These are phyloP conservation scores for Podila clonocystis DNA, from an alignment of 192 early-diverging fungal genomes.

Conservation along the genomic window DNA sequence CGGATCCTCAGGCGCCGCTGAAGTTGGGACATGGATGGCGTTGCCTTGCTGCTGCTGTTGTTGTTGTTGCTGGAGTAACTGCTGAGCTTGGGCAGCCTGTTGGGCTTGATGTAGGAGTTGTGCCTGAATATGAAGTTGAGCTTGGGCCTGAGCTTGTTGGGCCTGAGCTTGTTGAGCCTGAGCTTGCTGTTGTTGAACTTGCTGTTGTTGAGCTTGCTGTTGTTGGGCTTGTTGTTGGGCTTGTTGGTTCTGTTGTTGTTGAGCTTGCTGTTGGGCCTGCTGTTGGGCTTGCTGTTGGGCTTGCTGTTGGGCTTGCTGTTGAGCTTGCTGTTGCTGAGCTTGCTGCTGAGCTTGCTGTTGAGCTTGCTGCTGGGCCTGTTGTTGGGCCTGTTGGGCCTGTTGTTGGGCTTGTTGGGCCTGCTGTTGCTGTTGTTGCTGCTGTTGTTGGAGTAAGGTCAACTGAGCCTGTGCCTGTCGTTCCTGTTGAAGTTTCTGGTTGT, in stretches of 20 bases:
- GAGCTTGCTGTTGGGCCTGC: slow-evolving; percentile 19
- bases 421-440: slow-evolving; percentile 8
- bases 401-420: slow-evolving; percentile 7
- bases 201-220: slow-evolving; percentile 21
- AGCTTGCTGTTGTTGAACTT: slow-evolving; percentile 11
- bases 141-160: background rate
- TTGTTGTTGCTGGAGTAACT: slow-evolving; percentile 4
- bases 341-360: slow-evolving; percentile 13
- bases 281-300: slow-evolving; percentile 11
- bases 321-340: slow-evolving; percentile 26
- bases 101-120: background rate
- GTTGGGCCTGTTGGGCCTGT: slow-evolving; percentile 12
- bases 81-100: background rate
- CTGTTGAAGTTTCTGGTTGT: slow-evolving; percentile 11
- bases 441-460: slow-evolving; percentile 6
- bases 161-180: slow-evolving; percentile 13
- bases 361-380: slow-evolving; percentile 18
- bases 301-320: slow-evolving; percentile 6
- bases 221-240: slow-evolving; percentile 41
- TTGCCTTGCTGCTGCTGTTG: slow-evolving; percentile 6
- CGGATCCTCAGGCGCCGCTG: slow-evolving; percentile 3
- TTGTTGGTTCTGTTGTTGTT: slow-evolving; percentile 24
- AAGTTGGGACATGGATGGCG: background rate
- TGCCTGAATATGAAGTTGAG: slow-evolving; percentile 7
- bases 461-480: slow-evolving; percentile 1